These are phyloP conservation scores for Trichophyton mentagrophytes DNA, from an alignment of 2,329 filamentous ascomycete species.

Conservation along the genomic window DNA sequence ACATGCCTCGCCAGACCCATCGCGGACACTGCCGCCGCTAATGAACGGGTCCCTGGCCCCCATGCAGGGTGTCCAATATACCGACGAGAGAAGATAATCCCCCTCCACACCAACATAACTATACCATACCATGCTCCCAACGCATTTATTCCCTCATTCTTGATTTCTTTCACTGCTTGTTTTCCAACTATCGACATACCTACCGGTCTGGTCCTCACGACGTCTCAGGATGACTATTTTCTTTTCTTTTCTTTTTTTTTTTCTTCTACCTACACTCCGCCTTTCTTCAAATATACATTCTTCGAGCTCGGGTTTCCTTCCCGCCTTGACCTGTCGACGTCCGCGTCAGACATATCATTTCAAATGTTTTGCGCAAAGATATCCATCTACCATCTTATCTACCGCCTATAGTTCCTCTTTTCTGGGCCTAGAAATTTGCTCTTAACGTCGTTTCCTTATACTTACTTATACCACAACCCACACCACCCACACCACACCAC, in stretches of 20 bases:
- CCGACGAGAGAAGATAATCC: slow-evolving; percentile 33
- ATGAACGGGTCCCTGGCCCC: slow-evolving; percentile 33
- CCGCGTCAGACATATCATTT: neutral
- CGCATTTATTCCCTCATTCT: neutral
- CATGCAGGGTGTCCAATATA: slow-evolving; percentile 41
- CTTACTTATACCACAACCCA: neutral
- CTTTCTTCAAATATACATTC: neutral
- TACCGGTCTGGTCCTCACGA: neutral
- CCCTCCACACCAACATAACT: neutral
- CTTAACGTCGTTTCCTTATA: neutral
- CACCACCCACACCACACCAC: neutral
- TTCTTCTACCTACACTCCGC: neutral
- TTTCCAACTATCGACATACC: neutral
- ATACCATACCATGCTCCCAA: neutral
- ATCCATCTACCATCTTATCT: neutral
- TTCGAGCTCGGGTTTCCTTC: neutral
- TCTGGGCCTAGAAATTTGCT: neutral
- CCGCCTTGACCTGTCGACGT: neutral
- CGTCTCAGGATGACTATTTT: neutral
- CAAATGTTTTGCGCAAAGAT: neutral
- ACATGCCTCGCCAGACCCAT: slow-evolving; percentile 28
- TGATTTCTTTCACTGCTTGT: neutral
- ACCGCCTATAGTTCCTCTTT: neutral
- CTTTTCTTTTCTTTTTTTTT: neutral
- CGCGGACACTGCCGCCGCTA: slow-evolving; percentile 36